Conservation (phyloP, 2,329 filamentous ascomycete genomes). For the Aspergillus terreus region DNA sequence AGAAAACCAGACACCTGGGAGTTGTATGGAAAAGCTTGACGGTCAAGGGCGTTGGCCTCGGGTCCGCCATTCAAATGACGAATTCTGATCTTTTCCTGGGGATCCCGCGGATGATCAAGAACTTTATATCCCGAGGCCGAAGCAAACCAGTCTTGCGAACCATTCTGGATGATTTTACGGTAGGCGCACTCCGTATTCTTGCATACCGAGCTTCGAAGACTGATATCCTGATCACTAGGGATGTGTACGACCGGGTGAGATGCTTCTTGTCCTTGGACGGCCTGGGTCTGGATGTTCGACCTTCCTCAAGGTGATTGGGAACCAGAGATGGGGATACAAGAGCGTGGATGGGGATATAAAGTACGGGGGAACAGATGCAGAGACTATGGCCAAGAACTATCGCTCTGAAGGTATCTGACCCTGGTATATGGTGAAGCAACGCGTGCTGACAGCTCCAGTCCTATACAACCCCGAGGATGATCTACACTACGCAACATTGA, state of each 20-base stretch:
- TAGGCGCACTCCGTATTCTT: conserved; percentile 9
- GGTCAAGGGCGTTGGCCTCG: conserved; percentile 66
- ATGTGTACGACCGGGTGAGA: conserved; percentile 39
- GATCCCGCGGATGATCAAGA: conserved; percentile 46
- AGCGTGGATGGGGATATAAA: conserved; percentile 53
- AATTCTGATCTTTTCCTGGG: conserved; percentile 54
- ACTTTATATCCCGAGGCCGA: conserved; percentile 34
- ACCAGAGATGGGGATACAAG: conserved; percentile 60
- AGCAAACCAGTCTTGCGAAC: conserved; percentile 53
- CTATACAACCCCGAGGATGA: conserved; percentile 77
- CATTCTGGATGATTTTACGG: conserved; percentile 62
- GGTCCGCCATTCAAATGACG: conserved; percentile 58
- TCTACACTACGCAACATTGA: conserved; percentile 73
- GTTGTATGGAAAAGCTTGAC: conserved; percentile 68
- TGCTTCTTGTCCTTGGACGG: conserved; percentile 39
- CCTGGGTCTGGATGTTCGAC: conserved; percentile 64
- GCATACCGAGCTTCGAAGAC: neutral
- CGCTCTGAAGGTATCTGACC: conserved; percentile 36
- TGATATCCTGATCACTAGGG: conserved; percentile 23
- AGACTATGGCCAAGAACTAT: conserved; percentile 49
- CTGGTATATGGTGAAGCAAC: neutral
- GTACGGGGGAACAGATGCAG: conserved; percentile 55
- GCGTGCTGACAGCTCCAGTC: conserved; percentile 38
- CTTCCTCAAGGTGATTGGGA: conserved; percentile 76
- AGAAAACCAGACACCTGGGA: conserved; percentile 65